Conservation (phyloP, 1,139 yeast species). For the Hansenula lynferdii region DNA sequence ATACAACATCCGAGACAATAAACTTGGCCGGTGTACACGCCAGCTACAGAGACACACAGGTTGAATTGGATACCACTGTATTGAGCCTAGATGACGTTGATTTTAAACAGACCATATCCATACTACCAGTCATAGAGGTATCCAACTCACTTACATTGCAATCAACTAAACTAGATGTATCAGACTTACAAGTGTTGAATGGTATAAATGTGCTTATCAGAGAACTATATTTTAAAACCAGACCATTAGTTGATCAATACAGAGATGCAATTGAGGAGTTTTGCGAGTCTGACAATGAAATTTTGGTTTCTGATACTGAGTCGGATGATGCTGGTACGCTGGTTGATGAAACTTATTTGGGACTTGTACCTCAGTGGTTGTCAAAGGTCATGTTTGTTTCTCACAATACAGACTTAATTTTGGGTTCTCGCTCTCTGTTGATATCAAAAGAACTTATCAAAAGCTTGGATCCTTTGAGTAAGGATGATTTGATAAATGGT, state of each 20-base stretch:
- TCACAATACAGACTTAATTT: slow-evolving; percentile 27
- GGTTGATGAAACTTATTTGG: slow-evolving; percentile 5
- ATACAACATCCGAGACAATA: slow-evolving; percentile 12
- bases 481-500: slow-evolving; percentile 37
- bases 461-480: slow-evolving; percentile 29
- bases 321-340: slow-evolving; percentile 1
- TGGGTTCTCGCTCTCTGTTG: slow-evolving; percentile 61
- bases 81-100: slow-evolving; percentile 21
- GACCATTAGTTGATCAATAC: slow-evolving; percentile 9
- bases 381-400: slow-evolving; percentile 7
- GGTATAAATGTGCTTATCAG: slow-evolving; percentile 24
- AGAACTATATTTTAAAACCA: slow-evolving; percentile 14
- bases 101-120: slow-evolving; percentile 15
- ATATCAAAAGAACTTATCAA: slow-evolving; percentile 40
- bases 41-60: slow-evolving; percentile 14
- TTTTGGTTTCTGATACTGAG: neutral
- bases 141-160: slow-evolving; percentile 16
- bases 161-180: slow-evolving; percentile 22
- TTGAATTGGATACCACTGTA: slow-evolving; percentile 13
- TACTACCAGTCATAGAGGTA: slow-evolving; percentile 22
- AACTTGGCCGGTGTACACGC: slow-evolving; percentile 13
- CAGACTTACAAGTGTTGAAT: slow-evolving; percentile 27
- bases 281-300: neutral
- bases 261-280: slow-evolving; percentile 3
- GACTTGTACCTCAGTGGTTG: slow-evolving; percentile 18